Conservation (phyloP, 257 asterid species). For the Echium plantagineum region DNA sequence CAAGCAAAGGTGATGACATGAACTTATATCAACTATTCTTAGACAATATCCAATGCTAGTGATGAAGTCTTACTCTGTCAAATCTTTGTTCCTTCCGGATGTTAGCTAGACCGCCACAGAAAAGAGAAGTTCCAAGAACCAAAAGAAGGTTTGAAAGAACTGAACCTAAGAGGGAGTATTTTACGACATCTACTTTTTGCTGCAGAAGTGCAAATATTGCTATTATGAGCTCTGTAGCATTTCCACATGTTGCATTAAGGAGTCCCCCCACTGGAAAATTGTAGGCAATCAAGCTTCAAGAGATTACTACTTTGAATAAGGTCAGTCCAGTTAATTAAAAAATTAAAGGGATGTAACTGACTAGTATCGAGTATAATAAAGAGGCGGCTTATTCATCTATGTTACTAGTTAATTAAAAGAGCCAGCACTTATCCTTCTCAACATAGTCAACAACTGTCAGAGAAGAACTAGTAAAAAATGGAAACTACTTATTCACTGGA, state of each 20-base stretch:
- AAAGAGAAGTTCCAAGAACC: constrained; percentile 81
- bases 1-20: not conserved
- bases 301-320: not conserved
- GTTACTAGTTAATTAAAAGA: no score
- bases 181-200: constrained; percentile 72
- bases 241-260: constrained; percentile 93
- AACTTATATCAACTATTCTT: not conserved
- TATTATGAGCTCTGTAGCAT: constrained; percentile 85
- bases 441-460: no score
- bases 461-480: no score
- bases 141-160: constrained; percentile 84
- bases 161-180: constrained; percentile 79
- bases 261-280: constrained; percentile 81
- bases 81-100: constrained; percentile 46
- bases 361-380: no score
- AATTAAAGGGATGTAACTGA: no score
- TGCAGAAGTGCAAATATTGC: constrained; percentile 58
- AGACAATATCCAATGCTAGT: not conserved
- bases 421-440: no score
- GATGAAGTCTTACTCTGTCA: constrained; percentile 38
- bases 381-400: no score
- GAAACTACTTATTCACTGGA: no score
- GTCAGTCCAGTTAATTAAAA: no score
- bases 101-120: constrained; percentile 83
- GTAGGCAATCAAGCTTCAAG: not conserved